A percentile compares a stretch with the other conserved stretches of the same genome.
Conservation (phyloP, 1,139 yeast species). For the Taphrina confusa region DNA sequence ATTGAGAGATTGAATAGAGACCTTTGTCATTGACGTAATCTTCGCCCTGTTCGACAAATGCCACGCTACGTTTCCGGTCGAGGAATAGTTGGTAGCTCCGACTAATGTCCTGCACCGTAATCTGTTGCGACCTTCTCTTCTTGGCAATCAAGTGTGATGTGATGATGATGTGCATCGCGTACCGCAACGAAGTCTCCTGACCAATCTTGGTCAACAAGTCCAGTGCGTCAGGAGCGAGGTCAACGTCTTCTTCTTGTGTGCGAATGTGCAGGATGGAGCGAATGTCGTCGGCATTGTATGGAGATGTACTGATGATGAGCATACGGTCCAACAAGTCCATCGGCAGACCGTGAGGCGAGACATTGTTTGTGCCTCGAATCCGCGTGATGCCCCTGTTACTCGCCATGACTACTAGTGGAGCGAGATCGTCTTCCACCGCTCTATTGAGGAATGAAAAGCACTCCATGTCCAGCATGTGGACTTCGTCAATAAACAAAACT, state of each 20-base stretch:
- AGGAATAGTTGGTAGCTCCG: conserved; percentile 83
- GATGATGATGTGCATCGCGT: conserved; percentile 85
- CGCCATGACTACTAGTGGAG: conserved; percentile 98
- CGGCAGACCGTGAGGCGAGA: conserved; percentile 96
- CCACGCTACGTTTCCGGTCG: conserved; percentile 85
- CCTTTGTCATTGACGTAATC: conserved; percentile 24
- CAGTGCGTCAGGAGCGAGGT: conserved; percentile 76
- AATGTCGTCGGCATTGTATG: conserved; percentile 79
- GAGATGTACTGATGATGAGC: conserved; percentile 82
- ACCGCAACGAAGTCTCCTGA: conserved; percentile 85
- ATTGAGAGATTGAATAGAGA: not conserved
- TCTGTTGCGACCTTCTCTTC: conserved; percentile 70
- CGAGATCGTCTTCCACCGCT: conserved; percentile 93
- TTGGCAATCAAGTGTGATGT: conserved; percentile 82
- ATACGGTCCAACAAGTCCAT: conserved; percentile 90
- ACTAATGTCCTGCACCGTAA: conserved; percentile 82
- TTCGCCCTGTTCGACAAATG: conserved; percentile 55
- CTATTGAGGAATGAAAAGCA: conserved; percentile 93
- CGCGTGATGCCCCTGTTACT: conserved; percentile 92
- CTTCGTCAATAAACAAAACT: conserved; percentile 95
- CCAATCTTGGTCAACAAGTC: conserved; percentile 91
- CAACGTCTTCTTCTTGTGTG: conserved; percentile 96
- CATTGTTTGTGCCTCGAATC: conserved; percentile 90
- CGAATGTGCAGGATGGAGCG: conserved; percentile 82
- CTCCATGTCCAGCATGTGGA: conserved; percentile 97